Evolutionary conservation across 805 yeast species (phyloP).

Genomic region (Ogataea polymorpha): DNA sequence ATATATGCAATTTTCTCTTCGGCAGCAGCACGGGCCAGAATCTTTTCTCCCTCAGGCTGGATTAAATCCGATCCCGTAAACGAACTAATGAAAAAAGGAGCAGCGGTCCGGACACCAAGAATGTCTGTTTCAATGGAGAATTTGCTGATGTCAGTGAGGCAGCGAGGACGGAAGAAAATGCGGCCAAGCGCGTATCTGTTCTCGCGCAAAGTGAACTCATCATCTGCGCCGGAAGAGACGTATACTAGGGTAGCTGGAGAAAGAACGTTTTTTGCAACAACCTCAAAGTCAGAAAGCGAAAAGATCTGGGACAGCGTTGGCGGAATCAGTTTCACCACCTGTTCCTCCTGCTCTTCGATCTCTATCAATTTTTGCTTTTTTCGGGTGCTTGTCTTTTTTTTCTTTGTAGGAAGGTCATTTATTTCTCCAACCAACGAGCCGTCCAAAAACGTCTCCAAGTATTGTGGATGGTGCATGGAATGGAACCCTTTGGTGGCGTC

Average conservation of each 20-base stretch:
- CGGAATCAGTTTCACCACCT: constrained; percentile 40
- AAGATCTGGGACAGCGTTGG: constrained; percentile 69
- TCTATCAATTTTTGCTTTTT: constrained; percentile 32
- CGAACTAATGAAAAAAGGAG: constrained; percentile 87
- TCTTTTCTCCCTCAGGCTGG: constrained; percentile 81
- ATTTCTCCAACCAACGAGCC: constrained; percentile 37
- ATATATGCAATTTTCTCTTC: constrained; percentile 66
- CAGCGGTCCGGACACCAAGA: constrained; percentile 58
- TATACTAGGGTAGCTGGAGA: constrained; percentile 81
- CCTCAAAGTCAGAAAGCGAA: constrained; percentile 81
- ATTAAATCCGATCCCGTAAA: constrained; percentile 86
- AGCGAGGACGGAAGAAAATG: constrained; percentile 77
- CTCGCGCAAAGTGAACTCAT: constrained; percentile 80
- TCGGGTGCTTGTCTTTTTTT: constrained; percentile 28
- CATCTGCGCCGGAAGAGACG: constrained; percentile 83
- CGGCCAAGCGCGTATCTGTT: constrained; percentile 83
- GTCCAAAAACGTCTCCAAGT: constrained; percentile 25
- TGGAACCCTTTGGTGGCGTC: constrained; percentile 41
- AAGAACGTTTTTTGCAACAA: constrained; percentile 72
- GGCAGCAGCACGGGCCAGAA: constrained; percentile 72
- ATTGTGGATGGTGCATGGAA: constrained; percentile 27
- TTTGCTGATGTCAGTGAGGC: constrained; percentile 70
- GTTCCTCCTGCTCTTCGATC: constrained; percentile 16
- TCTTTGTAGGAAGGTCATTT: constrained; percentile 23
- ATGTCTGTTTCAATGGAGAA: constrained; percentile 60